Evolutionary conservation across 768 basidiomycete genomes (phyloP), one percentile per base, ranked within the genome.

Genomic region (Vararia minispora): DNA sequence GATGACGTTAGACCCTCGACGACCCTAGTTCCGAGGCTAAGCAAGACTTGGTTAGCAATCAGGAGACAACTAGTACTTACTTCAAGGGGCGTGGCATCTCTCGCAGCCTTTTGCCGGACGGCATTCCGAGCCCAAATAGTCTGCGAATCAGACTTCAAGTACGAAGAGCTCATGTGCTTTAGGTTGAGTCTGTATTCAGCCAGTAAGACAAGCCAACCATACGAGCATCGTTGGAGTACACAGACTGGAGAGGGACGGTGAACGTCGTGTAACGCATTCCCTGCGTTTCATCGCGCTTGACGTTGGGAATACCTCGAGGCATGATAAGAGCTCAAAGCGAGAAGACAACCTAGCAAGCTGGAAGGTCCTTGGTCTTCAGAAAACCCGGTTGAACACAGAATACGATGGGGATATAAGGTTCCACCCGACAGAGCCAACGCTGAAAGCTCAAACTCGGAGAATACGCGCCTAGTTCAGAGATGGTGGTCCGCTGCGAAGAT

Each of bases 231-330:
- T 37, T n/a, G 37, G 27, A 23, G 21, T 37, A 22, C 12, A 44
- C 32, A 20, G 22, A 58, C 69, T 44, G 52, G 43, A 84, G 58
- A 21, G 87, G 88, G 8, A 89, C 85, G 58, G 76, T 67, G 58
- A 90, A 90, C 11, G 72, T 65, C 4, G 88, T 88, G 58, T 80
- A 88, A 32, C 76, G 72, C 66, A 90, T 66, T 12, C 85, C 83
- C 40, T 48, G 45, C 35, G 75, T 78, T 49, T 89, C 86, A 63
- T 88, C 84, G 47, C 74, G 71, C 58, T 77, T 82, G 21, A 72
- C 75, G 51, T 84, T 85, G 22, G 86, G 84, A 33, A 87, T 72
- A 42, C 85, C 85, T 58, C 85, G 72, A 43, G 85, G 85, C 85
- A 87, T 87, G 23, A n/a, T 46, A 14, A n/a, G n/a, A n/a, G n/a